Evolutionary conservation across 306 rosid genomes (phyloP), one percentile per base, ranked within the genome.

Genomic region (Acacia acuminata): DNA sequence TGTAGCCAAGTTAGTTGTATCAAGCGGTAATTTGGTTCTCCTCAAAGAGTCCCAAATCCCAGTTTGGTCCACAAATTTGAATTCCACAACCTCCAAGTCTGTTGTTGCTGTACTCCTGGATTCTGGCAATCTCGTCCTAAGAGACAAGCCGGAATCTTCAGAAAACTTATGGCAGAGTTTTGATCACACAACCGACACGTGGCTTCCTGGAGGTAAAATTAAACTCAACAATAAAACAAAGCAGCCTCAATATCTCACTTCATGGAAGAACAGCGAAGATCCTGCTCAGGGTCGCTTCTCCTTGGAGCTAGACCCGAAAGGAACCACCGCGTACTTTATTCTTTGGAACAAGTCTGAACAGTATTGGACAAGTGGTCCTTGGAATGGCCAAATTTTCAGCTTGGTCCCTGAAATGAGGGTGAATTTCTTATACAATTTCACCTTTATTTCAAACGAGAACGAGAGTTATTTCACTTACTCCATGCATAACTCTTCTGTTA

Each of bases 61-160:
- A 73, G 81, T 92, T 89, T 92, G 97, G 97, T 92, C 97, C 8
- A 89, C 97, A 7, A 82, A 86, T 73, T 48, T 90, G 77, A 87
- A 44, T 67, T 64, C 88, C 70, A 27, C 73, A 40, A 82, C 32
- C 75, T 77, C 87, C 13, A 76, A 38, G 60, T 73, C 84, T 77
- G 81, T 79, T 3, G 67, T 68, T 53, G 90, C 89, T 24, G 67
- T 83, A 7, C 92, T 92, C 73, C 75, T 64, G 19, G 94, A 87
- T 72, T 2, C 55, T 34, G 92, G 94, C 73, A 92, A 92, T 71
- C 91, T 92, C 15, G 88, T 89, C 56, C 53, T 90, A 42, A 73
- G 40, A 17, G 72, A 81, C 73, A 87, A 48, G 42, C 47, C 87
- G 50, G 47, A 82, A 47, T 77, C 89, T 40, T 34, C 81, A 11